These are phyloP conservation scores for Pyrus betulifolia DNA, from an alignment of 306 rosid genomes.

Conservation along the genomic window DNA sequence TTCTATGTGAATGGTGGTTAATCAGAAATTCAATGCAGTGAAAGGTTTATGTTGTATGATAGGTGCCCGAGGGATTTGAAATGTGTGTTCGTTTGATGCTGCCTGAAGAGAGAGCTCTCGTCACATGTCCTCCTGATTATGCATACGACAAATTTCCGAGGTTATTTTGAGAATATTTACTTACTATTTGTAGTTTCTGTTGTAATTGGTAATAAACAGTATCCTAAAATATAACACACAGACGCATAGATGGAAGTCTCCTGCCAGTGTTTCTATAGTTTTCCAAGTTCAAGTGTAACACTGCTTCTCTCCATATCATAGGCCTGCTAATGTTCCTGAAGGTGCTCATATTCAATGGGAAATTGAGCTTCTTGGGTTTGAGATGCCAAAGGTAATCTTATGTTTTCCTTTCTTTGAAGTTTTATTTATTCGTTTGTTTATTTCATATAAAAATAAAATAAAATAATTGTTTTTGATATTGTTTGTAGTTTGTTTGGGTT, in stretches of 20 bases:
- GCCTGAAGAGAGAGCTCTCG: conserved; percentile 86
- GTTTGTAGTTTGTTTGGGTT: not conserved
- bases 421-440: too few relatives aligned
- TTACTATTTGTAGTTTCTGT: not conserved
- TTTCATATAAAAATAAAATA: not conserved
- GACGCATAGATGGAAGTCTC: not conserved
- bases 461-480: not conserved
- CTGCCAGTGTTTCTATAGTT: conserved; percentile 3
- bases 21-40: not conserved
- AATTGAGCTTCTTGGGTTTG: conserved; percentile 92
- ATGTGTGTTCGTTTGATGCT: conserved; percentile 90
- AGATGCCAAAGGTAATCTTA: conserved; percentile 67
- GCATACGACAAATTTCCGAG: conserved; percentile 92
- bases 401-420: not conserved
- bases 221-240: not conserved
- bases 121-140: conserved; percentile 92
- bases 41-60: conserved; percentile 12
- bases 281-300: conserved; percentile 12
- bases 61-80: conserved; percentile 97
- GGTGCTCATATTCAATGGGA: conserved; percentile 92
- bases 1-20: conserved; percentile 1
- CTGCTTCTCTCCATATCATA: conserved; percentile 21
- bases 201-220: not conserved
- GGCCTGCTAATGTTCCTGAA: conserved; percentile 82
- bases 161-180: conserved; percentile 28